A percentile compares a stretch with the other conserved stretches of the same genome.
Conservation (phyloP, 257 asterid genomes). For the Solanum appendiculatum region DNA sequence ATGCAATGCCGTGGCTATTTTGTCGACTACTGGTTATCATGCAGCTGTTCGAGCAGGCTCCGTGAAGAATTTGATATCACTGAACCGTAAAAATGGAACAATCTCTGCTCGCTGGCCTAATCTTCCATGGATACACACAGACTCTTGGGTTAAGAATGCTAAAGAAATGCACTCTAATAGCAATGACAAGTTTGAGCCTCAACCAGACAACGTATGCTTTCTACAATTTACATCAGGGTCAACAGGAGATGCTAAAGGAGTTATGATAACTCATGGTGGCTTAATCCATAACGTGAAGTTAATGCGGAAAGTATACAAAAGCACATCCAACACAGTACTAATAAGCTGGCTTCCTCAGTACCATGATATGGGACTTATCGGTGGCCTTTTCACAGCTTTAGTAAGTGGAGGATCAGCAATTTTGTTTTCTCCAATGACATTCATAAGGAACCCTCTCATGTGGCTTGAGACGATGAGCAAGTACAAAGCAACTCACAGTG, state of each 20-base stretch:
- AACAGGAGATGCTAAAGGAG: constrained; percentile 87
- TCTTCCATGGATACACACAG: constrained; percentile 82
- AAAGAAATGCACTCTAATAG: constrained; percentile 6
- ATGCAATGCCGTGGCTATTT: constrained; percentile 60
- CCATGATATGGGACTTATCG: constrained; percentile 86
- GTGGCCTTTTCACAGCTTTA: constrained; percentile 70
- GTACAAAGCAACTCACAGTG: constrained; percentile 72
- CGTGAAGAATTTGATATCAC: constrained; percentile 37
- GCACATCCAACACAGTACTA: constrained; percentile 73
- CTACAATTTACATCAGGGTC: constrained; percentile 87
- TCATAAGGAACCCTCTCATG: constrained; percentile 68
- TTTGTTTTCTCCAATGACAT: constrained; percentile 69
- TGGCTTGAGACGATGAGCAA: constrained; percentile 64
- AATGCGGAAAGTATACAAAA: constrained; percentile 53
- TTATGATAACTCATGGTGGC: constrained; percentile 74
- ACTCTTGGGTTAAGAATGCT: constrained; percentile 55
- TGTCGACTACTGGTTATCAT: constrained; percentile 61
- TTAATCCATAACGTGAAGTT: constrained; percentile 67
- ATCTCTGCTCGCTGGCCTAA: constrained; percentile 63
- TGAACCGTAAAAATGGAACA: constrained; percentile 22
- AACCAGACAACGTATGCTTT: constrained; percentile 42
- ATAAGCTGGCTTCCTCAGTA: constrained; percentile 89
- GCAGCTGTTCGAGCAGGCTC: constrained; percentile 75
- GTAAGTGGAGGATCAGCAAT: constrained; percentile 68
- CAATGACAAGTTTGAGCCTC: constrained; percentile 16